Base-by-base conservation (phyloP, 139 green algal species). In the Chlorella sp. region DNA sequence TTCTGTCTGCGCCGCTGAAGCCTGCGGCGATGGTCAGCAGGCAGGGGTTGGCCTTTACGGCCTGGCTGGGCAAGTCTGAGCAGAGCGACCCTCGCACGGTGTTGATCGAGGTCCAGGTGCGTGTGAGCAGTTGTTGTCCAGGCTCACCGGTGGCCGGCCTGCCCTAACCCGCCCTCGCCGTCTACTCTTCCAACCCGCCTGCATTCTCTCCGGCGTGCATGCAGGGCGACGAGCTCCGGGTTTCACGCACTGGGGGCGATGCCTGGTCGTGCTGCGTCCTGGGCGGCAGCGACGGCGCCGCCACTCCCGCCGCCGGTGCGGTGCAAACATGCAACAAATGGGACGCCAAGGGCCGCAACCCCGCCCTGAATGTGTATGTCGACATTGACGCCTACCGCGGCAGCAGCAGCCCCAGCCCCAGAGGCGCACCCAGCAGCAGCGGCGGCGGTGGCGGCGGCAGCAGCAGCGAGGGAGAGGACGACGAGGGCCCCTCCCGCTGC, bases 301-400 rank as follows among this genome's bases (percentile, higher is more conserved):
- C 18, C 4, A 21, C n/a, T n/a, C n/a, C 23, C 21, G 76, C 60
- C 26, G 39, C 39, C 1, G 56, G 34, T 5, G 25, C 9, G 11
- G 21, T 23, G 74, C 47, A 60, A 15, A 82, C 71, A 26, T 82
- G 76, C 76, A 82, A 82, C 36, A 17, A 63, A 12, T 82, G 76
- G 76, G 76, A 82, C 36, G n/a, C 36, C 16, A 71, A 56, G 36
- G 76, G 76, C 13, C 76, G 76, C 60, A 82, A 82, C 57, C 76
- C 76, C 18, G 36, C 76, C 11, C 62, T 82, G 76, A 82, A 82
- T 26, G 60, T 82, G 1, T 82, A 82, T 28, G 38, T 82, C 1
- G 60, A 72, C 60, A 63, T 82, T 6, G 25, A 47, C 30, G 30
- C 32, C 1, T 21, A 17, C 26, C 13, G 26, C 36, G 26, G 17